These are phyloP conservation scores for Cladorrhinum sp. DNA, from an alignment of 2,329 filamentous ascomycete species.

Conservation along the genomic window DNA sequence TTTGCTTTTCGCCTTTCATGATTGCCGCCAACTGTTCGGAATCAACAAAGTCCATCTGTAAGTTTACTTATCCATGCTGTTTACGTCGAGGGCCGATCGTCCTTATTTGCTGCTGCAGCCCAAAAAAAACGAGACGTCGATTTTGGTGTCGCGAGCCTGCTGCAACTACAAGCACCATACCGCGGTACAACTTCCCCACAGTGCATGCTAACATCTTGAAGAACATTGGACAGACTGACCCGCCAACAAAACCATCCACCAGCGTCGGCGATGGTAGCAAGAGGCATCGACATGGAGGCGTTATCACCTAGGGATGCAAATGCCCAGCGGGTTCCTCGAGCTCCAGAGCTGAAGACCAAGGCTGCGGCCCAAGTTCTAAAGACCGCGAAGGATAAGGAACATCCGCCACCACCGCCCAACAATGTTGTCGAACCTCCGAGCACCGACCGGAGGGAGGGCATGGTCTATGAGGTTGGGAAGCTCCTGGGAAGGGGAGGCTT, in stretches of 20 bases:
- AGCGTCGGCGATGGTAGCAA: constrained; percentile 40
- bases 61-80: background rate
- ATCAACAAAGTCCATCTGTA: constrained; percentile 3
- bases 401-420: constrained; percentile 61
- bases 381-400: constrained; percentile 62
- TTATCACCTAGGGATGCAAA: constrained; percentile 65
- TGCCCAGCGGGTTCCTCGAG: constrained; percentile 49
- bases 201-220: constrained; percentile 1
- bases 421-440: constrained; percentile 63
- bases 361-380: constrained; percentile 49
- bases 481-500: constrained; percentile 79
- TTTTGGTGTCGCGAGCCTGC: constrained; percentile 1
- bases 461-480: constrained; percentile 70
- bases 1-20: constrained; percentile 3
- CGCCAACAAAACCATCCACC: background rate
- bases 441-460: constrained; percentile 65
- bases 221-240: background rate
- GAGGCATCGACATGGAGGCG: constrained; percentile 59
- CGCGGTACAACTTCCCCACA: background rate
- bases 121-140: background rate
- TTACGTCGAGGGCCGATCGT: background rate
- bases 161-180: background rate
- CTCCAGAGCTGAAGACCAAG: constrained; percentile 53
- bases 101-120: background rate
- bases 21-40: background rate